A percentile compares a stretch with the other conserved stretches of the same genome.
Evolutionary conservation across 306 rosid species (phyloP).

Genomic region (Canavalia ensiformis): DNA sequence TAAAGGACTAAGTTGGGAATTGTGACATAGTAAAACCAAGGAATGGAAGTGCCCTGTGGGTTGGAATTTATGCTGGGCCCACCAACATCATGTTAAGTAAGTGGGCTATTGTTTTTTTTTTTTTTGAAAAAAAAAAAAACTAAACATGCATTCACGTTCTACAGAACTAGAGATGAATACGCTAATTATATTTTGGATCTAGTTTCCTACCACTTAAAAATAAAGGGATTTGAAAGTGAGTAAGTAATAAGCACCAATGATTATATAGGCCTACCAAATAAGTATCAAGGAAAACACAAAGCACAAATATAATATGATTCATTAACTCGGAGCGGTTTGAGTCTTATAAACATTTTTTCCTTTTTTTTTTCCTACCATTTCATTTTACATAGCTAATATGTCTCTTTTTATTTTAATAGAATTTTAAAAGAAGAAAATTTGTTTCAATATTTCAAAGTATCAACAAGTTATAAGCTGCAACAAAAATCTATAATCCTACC

Average conservation of each 20-base stretch:
- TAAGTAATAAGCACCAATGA: constrained; percentile 21
- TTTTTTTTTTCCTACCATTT: background rate
- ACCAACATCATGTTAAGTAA: background rate
- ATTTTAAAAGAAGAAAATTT: background rate
- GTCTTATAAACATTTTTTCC: background rate
- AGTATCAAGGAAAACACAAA: background rate
- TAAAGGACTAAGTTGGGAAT: background rate
- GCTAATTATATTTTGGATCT: background rate
- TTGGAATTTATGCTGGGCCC: background rate
- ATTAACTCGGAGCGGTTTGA: background rate
- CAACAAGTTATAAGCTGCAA: background rate
- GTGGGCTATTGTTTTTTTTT: background rate
- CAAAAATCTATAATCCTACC: background rate
- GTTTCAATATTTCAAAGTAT: background rate
- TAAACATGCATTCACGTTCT: constrained; percentile 1
- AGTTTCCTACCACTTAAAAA: background rate
- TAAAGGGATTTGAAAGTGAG: constrained; percentile 12
- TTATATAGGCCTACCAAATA: constrained; percentile 5
- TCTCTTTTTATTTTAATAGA: background rate
- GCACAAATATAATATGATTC: background rate
- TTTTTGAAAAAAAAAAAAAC: background rate
- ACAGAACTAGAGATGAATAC: background rate
- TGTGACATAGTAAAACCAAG: background rate
- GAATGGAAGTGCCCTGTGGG: background rate
- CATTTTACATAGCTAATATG: background rate